Percentiles rank a stretch among this genome's conserved stretches.
Conservation (phyloP, 495 filamentous ascomycete genomes). For the Rhizodiscina lignyota region DNA sequence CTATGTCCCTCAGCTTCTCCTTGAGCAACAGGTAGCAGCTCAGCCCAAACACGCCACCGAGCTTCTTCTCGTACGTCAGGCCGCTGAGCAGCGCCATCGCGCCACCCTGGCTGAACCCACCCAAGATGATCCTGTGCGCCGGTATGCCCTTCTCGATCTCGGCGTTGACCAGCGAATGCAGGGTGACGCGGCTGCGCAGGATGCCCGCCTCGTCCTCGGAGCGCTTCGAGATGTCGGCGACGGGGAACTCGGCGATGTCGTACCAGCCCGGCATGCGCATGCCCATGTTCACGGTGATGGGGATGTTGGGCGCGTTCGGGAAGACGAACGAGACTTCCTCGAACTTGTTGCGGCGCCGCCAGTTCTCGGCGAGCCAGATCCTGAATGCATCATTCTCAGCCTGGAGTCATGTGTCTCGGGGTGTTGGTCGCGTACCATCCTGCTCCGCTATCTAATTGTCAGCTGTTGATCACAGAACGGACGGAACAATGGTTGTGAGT, state of each 20-base stretch:
- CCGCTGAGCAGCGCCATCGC: slow-evolving; percentile 47
- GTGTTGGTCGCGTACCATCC: slow-evolving; percentile 16
- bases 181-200: slow-evolving; percentile 49
- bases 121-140: slow-evolving; percentile 67
- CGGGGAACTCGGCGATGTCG: slow-evolving; percentile 40
- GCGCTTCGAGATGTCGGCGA: slow-evolving; percentile 19
- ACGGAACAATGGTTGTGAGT: background rate
- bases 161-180: slow-evolving; percentile 66
- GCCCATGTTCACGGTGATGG: slow-evolving; percentile 73
- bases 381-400: slow-evolving; percentile 19
- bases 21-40: slow-evolving; percentile 68
- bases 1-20: slow-evolving; percentile 46
- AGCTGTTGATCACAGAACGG: slow-evolving; percentile 1
- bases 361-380: slow-evolving; percentile 73
- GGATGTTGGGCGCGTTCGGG: slow-evolving; percentile 80
- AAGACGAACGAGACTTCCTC: slow-evolving; percentile 85
- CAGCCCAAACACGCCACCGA: slow-evolving; percentile 77
- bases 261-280: slow-evolving; percentile 89
- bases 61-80: slow-evolving; percentile 52
- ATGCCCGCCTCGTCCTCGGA: slow-evolving; percentile 66
- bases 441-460: slow-evolving; percentile 10
- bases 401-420: background rate
- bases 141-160: slow-evolving; percentile 74
- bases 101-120: slow-evolving; percentile 50
- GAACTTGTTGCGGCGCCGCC: slow-evolving; percentile 66